Base-by-base conservation (phyloP, 306 rosid species). In the Vicia villosa region DNA sequence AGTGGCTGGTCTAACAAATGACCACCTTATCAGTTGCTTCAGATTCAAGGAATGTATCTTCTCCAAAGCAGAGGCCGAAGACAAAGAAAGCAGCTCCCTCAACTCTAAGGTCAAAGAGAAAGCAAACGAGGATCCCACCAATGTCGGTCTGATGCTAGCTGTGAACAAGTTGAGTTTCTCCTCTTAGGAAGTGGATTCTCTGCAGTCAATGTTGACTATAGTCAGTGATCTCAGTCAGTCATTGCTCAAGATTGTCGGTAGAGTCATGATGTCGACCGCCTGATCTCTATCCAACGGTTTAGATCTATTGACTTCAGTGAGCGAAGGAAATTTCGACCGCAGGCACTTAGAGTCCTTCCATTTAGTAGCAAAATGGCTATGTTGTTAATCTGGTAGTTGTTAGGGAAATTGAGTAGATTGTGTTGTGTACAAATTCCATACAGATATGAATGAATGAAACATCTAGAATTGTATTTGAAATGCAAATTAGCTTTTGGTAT, bases 1-100 rank as follows among this genome's bases (percentile, higher is more conserved):
- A 79, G 96, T 87, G 47, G 91, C 91, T 50, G 94, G 94, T 21
- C 81, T 90, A 74, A 87, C 84, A 17, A 87, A 87, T 66, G 94
- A 86, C 74, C 91, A 87, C 77, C 91, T 90, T 64, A 58, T 82
- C 32, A 68, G 81, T 79, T 90, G 94, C 88, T 87, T 90, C 84
- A 83, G 94, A 80, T 87, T 84, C 77, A 80, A 75, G 85, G 91
- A 79, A 41, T 87, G 91, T 70, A 56, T 60, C 69, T 75, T 60
- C 69, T 77, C 64, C 64, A 68, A 68, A 10, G 65, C 75, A 46
- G 86, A 77, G 80, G 61, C 58, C 41, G 69, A 72, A 46, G 77
- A n/a, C 72, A 82, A 74, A 72, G 87, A 78, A 26, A 73, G 72
- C 57, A 70, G 72, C 61, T 72, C 60, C 10, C 57, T 77, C 65